Percentiles rank a stretch among this genome's conserved stretches.
phyloP scores from a whole-genome alignment of 1,284 basidiomycete species.

The Tilletia horrida region DNA sequence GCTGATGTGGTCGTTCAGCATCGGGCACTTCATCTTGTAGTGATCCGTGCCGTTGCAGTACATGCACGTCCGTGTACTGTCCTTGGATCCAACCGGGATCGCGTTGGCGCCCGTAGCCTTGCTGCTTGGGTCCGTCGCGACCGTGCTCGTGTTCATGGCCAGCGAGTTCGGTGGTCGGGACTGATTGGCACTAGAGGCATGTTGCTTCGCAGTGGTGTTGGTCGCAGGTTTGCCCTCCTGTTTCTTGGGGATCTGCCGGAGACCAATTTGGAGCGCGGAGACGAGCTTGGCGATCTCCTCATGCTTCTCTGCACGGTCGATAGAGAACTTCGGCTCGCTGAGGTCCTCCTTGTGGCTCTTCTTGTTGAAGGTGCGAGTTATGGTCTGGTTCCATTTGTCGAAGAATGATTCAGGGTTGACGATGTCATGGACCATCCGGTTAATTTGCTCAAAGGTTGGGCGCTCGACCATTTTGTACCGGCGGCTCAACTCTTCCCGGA shows the following conservation, averaged over 20 bases:
- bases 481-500: background rate
- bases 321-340: background rate
- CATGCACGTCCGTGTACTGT: background rate
- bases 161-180: too few species aligned
- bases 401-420: background rate
- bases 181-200: too few species aligned
- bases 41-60: background rate
- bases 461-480: background rate
- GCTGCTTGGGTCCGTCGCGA: background rate
- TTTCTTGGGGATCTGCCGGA: too few species aligned
- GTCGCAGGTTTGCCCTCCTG: too few species aligned
- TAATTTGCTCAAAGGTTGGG: background rate
- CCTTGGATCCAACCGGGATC: background rate
- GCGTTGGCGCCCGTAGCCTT: background rate
- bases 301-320: too few species aligned
- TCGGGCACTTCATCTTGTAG: background rate
- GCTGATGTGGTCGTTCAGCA: background rate
- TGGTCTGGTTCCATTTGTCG: background rate
- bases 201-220: too few species aligned
- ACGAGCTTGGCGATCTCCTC: too few species aligned
- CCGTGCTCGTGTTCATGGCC: too few species aligned
- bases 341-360: background rate
- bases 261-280: too few species aligned
- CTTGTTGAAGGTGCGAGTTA: background rate
- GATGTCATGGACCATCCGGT: background rate